Evolutionary conservation across 192 early-diverging fungal species (phyloP), one percentile per base, ranked within the genome.

Genomic region (Phycomyces nitens): DNA sequence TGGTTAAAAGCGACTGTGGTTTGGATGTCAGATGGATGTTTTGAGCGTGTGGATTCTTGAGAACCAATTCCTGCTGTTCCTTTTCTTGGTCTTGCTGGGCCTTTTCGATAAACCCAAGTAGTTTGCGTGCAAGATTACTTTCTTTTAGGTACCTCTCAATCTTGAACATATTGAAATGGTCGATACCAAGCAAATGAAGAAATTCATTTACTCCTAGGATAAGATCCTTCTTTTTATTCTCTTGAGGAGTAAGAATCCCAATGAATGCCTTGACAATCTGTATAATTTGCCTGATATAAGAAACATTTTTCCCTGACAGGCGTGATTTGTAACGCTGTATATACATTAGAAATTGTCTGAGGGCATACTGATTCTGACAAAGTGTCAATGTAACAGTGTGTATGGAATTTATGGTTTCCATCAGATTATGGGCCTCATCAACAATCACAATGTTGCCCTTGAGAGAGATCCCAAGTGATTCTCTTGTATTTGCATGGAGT

Each of bases 121-220:
- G 64, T 71, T 91, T 91, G 21, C 82, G 70, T 20, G 87, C 86
- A 11, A 96, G 70, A 29, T 84, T 75, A 56, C 89, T 92, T 2
- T 77, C 77, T 23, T 82, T 68, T 60, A 96, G 57, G 56, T 89
- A 96, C 5, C 69, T 62, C 51, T 84, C 76, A 0, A 93, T 76
- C 68, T 91, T 92, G 75, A 88, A 93, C 27, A 93, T 72, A 64
- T 93, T 96, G 51, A 95, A 80, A 64, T 94, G 82, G 52, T 94
- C 92, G 26, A 92, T 86, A 14, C 77, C 74, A 8, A 85, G 74
- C 1, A 72, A 64, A 12, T 89, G 83, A 38, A 91, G 63, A 74
- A 92, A 92, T 52, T 92, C 88, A 65, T 86, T 86, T 2, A 86
- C 84, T 0, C 67, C 62, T 54, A 84, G 61, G 14, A 91, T 74